Conservation (phyloP, 805 yeast genomes). For the Torulaspora indica region DNA sequence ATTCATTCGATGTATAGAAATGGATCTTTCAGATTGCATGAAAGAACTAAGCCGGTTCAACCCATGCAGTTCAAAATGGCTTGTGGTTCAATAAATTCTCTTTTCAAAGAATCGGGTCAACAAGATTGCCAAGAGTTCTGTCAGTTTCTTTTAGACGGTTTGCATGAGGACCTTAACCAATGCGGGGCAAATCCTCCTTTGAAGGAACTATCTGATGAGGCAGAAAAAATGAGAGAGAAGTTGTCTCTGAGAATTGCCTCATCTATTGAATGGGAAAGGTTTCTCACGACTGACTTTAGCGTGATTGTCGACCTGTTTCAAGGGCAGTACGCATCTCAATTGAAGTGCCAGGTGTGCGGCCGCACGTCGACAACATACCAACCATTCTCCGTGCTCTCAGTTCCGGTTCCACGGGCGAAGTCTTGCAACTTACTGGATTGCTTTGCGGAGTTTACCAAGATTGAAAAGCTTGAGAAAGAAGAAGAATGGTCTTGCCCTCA, state of each 20-base stretch:
- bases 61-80: slow-evolving; percentile 64
- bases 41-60: slow-evolving; percentile 43
- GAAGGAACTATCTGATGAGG: slow-evolving; percentile 60
- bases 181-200: slow-evolving; percentile 49
- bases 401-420: slow-evolving; percentile 64
- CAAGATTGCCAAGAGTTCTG: slow-evolving; percentile 94
- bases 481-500: slow-evolving; percentile 81
- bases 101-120: slow-evolving; percentile 77
- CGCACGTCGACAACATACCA: slow-evolving; percentile 81
- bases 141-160: slow-evolving; percentile 79
- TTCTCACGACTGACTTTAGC: slow-evolving; percentile 72
- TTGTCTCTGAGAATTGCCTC: slow-evolving; percentile 76
- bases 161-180: slow-evolving; percentile 85
- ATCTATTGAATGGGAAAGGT: slow-evolving; percentile 88
- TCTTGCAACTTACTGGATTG: slow-evolving; percentile 53
- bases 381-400: slow-evolving; percentile 69
- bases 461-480: slow-evolving; percentile 69
- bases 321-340: slow-evolving; percentile 81
- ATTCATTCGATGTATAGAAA: slow-evolving; percentile 50
- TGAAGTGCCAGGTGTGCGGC: slow-evolving; percentile 67
- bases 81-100: slow-evolving; percentile 63
- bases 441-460: slow-evolving; percentile 67
- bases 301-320: slow-evolving; percentile 76
- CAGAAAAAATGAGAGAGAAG: slow-evolving; percentile 65
- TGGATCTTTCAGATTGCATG: slow-evolving; percentile 15